Evolutionary conservation across 2,329 filamentous ascomycete species (phyloP), one percentile per base, ranked within the genome.

Genomic region (Pseudogymnoascus pannorum): DNA sequence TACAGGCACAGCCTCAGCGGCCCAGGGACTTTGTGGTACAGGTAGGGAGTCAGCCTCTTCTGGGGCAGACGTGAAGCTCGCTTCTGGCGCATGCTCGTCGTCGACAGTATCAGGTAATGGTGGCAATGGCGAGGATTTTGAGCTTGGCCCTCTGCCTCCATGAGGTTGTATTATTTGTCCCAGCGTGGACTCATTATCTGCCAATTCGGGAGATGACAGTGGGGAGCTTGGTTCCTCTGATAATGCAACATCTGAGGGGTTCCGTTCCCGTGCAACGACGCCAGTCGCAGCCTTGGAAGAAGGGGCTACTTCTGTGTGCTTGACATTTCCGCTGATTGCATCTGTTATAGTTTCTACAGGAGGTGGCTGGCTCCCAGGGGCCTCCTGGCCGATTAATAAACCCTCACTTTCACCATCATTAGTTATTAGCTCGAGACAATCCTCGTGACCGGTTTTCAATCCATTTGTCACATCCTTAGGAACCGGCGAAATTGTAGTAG

Each of bases 1-100:
- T 16, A 57, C 40, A 48, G 60, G 57, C 7, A 60, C 40, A 54
- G 58, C 24, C 12, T 68, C 65, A 51, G 58, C 33, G 22, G 63
- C 63, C 71, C 68, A 72, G 11, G 69, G 72, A 58, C 69, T 71
- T 66, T 71, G 71, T 36, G 48, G 65, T 8, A 58, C 35, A 61
- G 48, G 14, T 12, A 60, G 29, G 63, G 40, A 38, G 57, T 18
- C 29, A 57, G n/a, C 33, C 14, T 26, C 9, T 7, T 31, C 38
- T 35, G 29, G 26, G 61, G 40, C 26, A 31, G 48, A 31, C 2
- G 5, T 18, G 5, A 54, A 54, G 48, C 48, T 54, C n/a, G 48
- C 26, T 3, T 54, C 48, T 18, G 48, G 31, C 5, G 20, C 9
- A 31, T 54, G 48, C n/a, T 54, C 48, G 8, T 54, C 48, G 5